Base-by-base conservation (phyloP, 495 filamentous ascomycete species). In the Xylaria grammica region DNA sequence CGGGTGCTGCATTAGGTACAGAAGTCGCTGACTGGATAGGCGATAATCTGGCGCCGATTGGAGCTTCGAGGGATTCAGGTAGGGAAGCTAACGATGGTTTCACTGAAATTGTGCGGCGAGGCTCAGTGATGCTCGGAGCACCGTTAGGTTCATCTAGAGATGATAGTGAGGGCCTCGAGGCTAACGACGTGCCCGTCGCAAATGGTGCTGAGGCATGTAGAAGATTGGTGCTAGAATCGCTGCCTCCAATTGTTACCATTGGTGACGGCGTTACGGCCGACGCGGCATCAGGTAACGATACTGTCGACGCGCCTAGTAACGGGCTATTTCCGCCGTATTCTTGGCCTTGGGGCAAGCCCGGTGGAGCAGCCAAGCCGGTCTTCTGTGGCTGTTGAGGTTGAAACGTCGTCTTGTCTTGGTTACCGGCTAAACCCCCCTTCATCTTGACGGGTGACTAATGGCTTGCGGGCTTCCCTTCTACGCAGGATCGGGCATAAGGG, bases 61-160 rank as follows among this genome's bases (percentile, higher is more conserved):
- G 46, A 5, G 65, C 60, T 20, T 68, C 67, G 13, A 62, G 67
- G 15, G 72, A 65, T 9, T 68, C 62, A 26, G 63, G 46, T 4
- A 70, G 61, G 10, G 69, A 69, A 29, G 65, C 56, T 54, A 69
- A 30, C 1, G 69, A 68, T 57, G 69, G 66, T 27, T 58, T 71
- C 53, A 71, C 26, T 38, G 62, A 63, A 62, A 72, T 66, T 19
- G 53, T 63, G 45, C 53, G 60, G 8, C 56, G 69, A 45, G 54
- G 46, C 27, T 42, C 62, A 27, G 38, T 32, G 29, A 13, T n/a
- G 17, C 17, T 38, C 53, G 57, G 8, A 27, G 63, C 36, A 15
- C 42, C 26, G 34, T 55, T 60, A 48, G 45, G n/a, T 3, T 68
- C 63, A 34, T 63, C 52, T 38, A 62, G 50, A 32, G 68, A 70